These are phyloP conservation scores for Pyrenopolyporus hunteri DNA, from an alignment of 495 filamentous ascomycete genomes.

Conservation along the genomic window DNA sequence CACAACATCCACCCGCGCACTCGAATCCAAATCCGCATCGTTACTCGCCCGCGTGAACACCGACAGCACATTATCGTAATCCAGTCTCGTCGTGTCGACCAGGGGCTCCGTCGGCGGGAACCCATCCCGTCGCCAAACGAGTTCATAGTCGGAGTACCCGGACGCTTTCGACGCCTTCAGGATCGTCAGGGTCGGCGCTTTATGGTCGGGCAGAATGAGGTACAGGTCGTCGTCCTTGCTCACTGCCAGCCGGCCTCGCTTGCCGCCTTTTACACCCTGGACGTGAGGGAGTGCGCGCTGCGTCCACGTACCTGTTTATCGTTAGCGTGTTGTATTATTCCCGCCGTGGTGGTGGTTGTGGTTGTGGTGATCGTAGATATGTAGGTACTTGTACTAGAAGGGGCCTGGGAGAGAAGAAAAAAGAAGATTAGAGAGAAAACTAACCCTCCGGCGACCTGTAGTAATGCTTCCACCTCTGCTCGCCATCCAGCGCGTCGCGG, in stretches of 20 bases:
- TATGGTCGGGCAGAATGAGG: slow-evolving; percentile 45
- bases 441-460: slow-evolving; percentile 47
- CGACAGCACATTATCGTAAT: slow-evolving; percentile 45
- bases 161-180: slow-evolving; percentile 39
- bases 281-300: slow-evolving; percentile 40
- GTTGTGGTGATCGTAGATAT: no score
- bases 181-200: slow-evolving; percentile 37
- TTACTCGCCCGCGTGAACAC: slow-evolving; percentile 42
- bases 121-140: slow-evolving; percentile 43
- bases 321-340: neutral
- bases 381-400: no score
- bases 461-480: slow-evolving; percentile 54
- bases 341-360: neutral
- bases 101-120: slow-evolving; percentile 47
- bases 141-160: slow-evolving; percentile 39
- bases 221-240: slow-evolving; percentile 44
- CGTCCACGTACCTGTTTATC: slow-evolving; percentile 40
- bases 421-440: slow-evolving; percentile 7
- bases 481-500: slow-evolving; percentile 44
- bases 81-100: slow-evolving; percentile 46
- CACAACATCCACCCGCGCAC: slow-evolving; percentile 29
- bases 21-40: slow-evolving; percentile 7
- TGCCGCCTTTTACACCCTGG: slow-evolving; percentile 37
- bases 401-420: neutral
- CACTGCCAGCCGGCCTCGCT: slow-evolving; percentile 46